phyloP scores from a whole-genome alignment of 2,329 filamentous ascomycete genomes.

The Ophiosphaerella korrae region DNA sequence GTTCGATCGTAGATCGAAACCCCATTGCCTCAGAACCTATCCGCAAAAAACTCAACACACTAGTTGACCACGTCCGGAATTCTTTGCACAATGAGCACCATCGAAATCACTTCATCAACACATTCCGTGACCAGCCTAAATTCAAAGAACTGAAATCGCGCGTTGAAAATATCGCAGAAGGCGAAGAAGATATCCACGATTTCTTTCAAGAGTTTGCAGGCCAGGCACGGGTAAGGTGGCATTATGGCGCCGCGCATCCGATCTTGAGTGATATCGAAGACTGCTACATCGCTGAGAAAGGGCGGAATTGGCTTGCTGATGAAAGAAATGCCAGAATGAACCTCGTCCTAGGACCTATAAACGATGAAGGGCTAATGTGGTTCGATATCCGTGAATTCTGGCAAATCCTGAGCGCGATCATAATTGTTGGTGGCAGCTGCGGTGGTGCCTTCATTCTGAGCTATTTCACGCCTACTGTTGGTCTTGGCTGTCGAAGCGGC shows the following conservation, averaged over 20 bases:
- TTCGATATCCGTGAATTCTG: constrained; percentile 53
- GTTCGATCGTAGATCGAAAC: constrained; percentile 54
- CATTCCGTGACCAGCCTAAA: constrained; percentile 32
- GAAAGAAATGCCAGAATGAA: constrained; percentile 40
- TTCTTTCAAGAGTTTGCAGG: constrained; percentile 51
- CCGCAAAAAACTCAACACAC: constrained; percentile 45
- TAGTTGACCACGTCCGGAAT: constrained; percentile 46
- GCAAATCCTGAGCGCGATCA: constrained; percentile 47
- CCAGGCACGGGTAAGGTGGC: constrained; percentile 42
- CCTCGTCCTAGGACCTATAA: constrained; percentile 43
- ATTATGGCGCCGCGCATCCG: constrained; percentile 51
- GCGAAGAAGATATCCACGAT: constrained; percentile 30
- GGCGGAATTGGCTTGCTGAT: constrained; percentile 48
- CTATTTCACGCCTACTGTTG: constrained; percentile 54
- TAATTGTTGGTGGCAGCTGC: constrained; percentile 45
- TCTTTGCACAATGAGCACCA: constrained; percentile 37
- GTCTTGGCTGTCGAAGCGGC: constrained; percentile 49
- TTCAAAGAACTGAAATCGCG: constrained; percentile 23
- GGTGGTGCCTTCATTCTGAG: constrained; percentile 50
- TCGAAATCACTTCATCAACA: constrained; percentile 33
- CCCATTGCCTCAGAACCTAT: constrained; percentile 51
- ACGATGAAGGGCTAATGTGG: constrained; percentile 47
- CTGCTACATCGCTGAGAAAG: constrained; percentile 46
- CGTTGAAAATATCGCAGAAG: constrained; percentile 30
- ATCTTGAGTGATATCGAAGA: constrained; percentile 51